phyloP scores from a whole-genome alignment of 805 yeast species.

The Metschnikowia proteae region DNA sequence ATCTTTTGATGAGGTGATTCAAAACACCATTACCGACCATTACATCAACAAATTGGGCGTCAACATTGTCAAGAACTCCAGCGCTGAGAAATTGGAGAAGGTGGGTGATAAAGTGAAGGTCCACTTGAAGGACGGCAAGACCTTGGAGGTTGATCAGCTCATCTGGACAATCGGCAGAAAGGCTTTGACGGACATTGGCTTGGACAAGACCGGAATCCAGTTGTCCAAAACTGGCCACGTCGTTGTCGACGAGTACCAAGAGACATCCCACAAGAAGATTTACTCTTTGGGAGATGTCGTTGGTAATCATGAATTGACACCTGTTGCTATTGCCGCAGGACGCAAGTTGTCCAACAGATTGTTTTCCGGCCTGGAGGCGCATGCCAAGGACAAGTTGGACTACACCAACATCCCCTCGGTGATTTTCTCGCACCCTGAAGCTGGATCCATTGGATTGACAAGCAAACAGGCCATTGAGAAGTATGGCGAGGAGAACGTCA shows the following conservation, averaged over 20 bases:
- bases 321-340: constrained; percentile 98
- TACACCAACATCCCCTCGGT: constrained; percentile 87
- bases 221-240: constrained; percentile 59
- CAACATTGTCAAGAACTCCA: constrained; percentile 65
- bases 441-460: constrained; percentile 86
- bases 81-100: constrained; percentile 37
- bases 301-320: constrained; percentile 91
- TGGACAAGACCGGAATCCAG: constrained; percentile 72
- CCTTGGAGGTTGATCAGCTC: constrained; percentile 63
- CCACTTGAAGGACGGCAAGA: constrained; percentile 34
- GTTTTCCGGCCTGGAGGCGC: constrained; percentile 70
- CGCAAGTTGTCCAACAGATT: constrained; percentile 88
- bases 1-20: constrained; percentile 79
- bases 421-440: constrained; percentile 98
- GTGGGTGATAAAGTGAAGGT: constrained; percentile 37
- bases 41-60: constrained; percentile 76
- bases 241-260: constrained; percentile 83
- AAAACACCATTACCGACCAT: constrained; percentile 71
- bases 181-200: constrained; percentile 68
- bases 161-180: constrained; percentile 95
- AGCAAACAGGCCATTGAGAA: constrained; percentile 73
- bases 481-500: constrained; percentile 77
- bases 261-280: constrained; percentile 65
- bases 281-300: constrained; percentile 92
- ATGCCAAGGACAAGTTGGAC: constrained; percentile 75